Percentiles rank a stretch among this genome's conserved stretches.
Evolutionary conservation across 495 filamentous ascomycete species (phyloP).

Genomic region (Penicillium samsonianum): DNA sequence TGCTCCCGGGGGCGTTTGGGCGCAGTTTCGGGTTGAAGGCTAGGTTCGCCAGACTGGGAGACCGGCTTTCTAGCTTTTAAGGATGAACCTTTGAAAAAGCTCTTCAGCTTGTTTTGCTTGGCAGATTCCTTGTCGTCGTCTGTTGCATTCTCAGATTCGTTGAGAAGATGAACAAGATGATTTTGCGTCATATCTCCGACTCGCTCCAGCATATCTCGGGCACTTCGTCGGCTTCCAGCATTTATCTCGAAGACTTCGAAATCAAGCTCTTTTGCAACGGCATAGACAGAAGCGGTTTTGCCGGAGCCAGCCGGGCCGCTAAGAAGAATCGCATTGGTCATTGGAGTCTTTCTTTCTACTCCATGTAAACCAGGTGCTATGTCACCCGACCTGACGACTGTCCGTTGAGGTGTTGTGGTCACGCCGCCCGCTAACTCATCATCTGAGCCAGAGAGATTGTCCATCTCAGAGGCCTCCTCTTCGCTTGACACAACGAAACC

Average conservation of each 20-base stretch:
- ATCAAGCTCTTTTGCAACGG: conserved; percentile 90
- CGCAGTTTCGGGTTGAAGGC: conserved; percentile 22
- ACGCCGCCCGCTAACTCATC: conserved; percentile 49
- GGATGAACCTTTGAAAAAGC: conserved; percentile 69
- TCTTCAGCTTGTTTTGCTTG: conserved; percentile 73
- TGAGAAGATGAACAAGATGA: conserved; percentile 72
- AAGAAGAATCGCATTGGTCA: conserved; percentile 69
- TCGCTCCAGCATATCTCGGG: conserved; percentile 85
- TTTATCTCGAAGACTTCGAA: conserved; percentile 98
- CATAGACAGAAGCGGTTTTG: conserved; percentile 91
- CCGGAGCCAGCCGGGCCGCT: conserved; percentile 91
- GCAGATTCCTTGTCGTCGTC: conserved; percentile 49
- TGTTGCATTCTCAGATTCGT: conserved; percentile 29
- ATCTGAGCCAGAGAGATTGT: conserved; percentile 68
- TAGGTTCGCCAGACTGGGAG: conserved; percentile 14
- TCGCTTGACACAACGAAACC: conserved; percentile 86
- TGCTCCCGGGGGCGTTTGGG: conserved; percentile 58
- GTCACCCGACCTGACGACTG: conserved; percentile 63
- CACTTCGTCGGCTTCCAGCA: conserved; percentile 75
- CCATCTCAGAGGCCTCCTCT: conserved; percentile 75
- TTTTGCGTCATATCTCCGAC: conserved; percentile 97
- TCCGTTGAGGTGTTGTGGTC: conserved; percentile 52
- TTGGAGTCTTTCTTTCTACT: conserved; percentile 48
- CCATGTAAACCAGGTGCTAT: conserved; percentile 35
- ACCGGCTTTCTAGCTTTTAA: conserved; percentile 32